Conservation (phyloP, 768 basidiomycete species). For the Gautieria morchelliformis region DNA sequence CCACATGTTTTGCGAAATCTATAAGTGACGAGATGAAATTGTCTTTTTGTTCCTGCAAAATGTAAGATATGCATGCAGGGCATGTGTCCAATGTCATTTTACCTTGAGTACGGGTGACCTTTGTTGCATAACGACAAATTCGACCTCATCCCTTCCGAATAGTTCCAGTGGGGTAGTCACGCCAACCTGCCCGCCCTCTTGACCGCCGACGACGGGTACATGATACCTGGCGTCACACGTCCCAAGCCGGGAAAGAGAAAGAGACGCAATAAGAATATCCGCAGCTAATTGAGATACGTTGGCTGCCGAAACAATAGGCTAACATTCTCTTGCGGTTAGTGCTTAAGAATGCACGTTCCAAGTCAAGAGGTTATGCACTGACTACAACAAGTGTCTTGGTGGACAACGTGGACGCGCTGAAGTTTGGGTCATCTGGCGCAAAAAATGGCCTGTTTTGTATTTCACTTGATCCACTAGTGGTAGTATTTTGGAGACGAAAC, state of each 20-base stretch:
- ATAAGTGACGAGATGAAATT: conserved; percentile 52
- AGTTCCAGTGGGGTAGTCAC: conserved; percentile 72
- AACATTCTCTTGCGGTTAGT: not conserved
- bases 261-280: conserved; percentile 63
- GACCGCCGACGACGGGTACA: conserved; percentile 63
- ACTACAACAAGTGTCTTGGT: not conserved
- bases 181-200: conserved; percentile 50
- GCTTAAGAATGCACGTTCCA: not conserved
- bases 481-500: not conserved
- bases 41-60: conserved; percentile 50
- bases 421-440: not conserved
- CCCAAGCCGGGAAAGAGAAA: conserved; percentile 51
- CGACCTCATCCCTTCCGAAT: conserved; percentile 41
- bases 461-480: too few species aligned
- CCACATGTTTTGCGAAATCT: conserved; percentile 42
- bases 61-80: conserved; percentile 2
- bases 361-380: not conserved
- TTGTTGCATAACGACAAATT: conserved; percentile 64
- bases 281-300: conserved; percentile 74
- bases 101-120: conserved; percentile 75
- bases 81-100: conserved; percentile 7
- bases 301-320: conserved; percentile 72
- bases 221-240: conserved; percentile 52
- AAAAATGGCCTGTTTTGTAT: not conserved
- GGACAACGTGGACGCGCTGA: not conserved